Evolutionary conservation across 108 stramenopile genomes (phyloP), one percentile per base, ranked within the genome.

Genomic region (Poteriospumella lacustris): DNA sequence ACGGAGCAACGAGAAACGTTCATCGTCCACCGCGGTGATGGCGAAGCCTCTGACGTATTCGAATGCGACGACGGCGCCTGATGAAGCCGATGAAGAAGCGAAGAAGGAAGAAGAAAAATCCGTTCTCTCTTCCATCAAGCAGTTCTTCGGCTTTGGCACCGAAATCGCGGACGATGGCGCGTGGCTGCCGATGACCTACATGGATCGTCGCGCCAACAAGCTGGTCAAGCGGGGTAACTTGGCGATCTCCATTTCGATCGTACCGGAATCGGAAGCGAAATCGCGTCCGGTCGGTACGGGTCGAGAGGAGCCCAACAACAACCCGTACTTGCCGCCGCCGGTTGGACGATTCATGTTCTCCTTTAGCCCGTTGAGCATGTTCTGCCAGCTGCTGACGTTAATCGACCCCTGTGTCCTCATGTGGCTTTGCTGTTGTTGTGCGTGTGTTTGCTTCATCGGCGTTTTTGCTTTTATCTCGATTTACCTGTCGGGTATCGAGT

Each of bases 241-340:
- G 24, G 52, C 52, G 15, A 56, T 73, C 19, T 44, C 70, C 28
- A 31, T 73, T 3, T 2, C 41, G 52, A 1, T 73, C 19, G 2
- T 1, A 36, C 42, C 42, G 28, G 19, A 33, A 19, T 2, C 42
- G 28, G 12, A 73, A 1, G 70, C 70, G n/a, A 43, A 44, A 36
- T 1, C 15, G 2, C 1, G 2, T 2, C 70, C 70, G 19, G 70
- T 39, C 9, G 70, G 70, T 12, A 1, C 28, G 31, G 70, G 70
- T 43, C 70, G 70, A 2, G n/a, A n/a, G 12, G 70, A 73, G 70
- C 70, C 70, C 29, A 73, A 73, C 33, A 39, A 3, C 31, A 56
- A 73, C 33, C 70, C 70, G 42, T 1, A 43, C 29, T 39, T 73
- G 47, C 70, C 70, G 44, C 70, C 70, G 28, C 70, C 70, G 5